phyloP scores from a whole-genome alignment of 805 yeast species.

The Saccharomyces kudriavzevii region DNA sequence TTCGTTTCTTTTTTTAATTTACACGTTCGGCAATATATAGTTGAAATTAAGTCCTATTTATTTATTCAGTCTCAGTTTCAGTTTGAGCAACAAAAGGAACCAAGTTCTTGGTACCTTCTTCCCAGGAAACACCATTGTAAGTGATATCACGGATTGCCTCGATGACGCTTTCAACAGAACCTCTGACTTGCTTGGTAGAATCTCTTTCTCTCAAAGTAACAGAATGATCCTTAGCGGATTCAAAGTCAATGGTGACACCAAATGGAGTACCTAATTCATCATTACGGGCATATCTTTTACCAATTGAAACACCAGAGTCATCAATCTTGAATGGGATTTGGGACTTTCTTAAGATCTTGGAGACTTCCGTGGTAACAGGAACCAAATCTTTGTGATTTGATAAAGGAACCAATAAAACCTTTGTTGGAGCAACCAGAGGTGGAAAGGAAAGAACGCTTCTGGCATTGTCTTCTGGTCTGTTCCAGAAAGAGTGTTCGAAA shows the following conservation, averaged over 20 bases:
- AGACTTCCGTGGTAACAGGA: conserved; percentile 64
- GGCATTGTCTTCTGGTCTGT: conserved; percentile 80
- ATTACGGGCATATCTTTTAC: conserved; percentile 95
- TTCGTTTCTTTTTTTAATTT: neutral
- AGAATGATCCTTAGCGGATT: conserved; percentile 76
- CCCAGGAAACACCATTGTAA: conserved; percentile 72
- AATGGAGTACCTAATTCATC: conserved; percentile 98
- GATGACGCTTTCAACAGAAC: conserved; percentile 64
- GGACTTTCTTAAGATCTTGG: conserved; percentile 61
- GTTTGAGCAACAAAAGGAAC: conserved; percentile 66
- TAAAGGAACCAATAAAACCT: conserved; percentile 90
- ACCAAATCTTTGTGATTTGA: conserved; percentile 73
- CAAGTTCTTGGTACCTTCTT: conserved; percentile 69
- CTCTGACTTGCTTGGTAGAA: conserved; percentile 93
- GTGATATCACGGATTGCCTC: conserved; percentile 70
- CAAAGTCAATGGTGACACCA: conserved; percentile 95
- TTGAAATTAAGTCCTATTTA: neutral
- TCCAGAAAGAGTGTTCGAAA: conserved; percentile 93
- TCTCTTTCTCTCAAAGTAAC: conserved; percentile 97
- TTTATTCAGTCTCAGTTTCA: conserved; percentile 23
- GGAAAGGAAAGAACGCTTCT: conserved; percentile 90
- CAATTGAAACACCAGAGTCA: conserved; percentile 94
- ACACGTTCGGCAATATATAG: neutral
- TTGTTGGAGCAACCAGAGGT: conserved; percentile 95
- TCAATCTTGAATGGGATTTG: conserved; percentile 94